Conservation (phyloP, 2,329 filamentous ascomycete species). For the Clathrospora elynae region DNA sequence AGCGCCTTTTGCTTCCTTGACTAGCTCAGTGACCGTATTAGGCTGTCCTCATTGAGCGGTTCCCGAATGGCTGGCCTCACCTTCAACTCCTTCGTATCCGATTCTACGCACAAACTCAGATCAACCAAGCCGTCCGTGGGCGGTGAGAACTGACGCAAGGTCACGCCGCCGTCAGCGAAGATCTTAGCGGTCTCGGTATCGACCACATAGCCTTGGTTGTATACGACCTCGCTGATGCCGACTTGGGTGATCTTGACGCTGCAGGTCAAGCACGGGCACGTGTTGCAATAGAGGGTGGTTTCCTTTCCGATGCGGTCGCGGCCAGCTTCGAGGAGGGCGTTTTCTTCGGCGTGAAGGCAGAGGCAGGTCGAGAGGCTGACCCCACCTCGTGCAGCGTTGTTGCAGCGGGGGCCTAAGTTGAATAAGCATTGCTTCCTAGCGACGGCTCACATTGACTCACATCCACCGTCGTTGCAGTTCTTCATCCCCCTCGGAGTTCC, state of each 20-base stretch:
- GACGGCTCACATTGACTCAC: constrained; percentile 50
- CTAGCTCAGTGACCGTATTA: constrained; percentile 25
- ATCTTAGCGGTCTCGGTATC: constrained; percentile 79
- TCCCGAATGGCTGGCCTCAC: constrained; percentile 26
- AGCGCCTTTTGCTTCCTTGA: neutral
- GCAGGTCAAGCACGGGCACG: constrained; percentile 94
- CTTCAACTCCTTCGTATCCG: constrained; percentile 1
- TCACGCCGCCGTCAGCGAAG: constrained; percentile 81
- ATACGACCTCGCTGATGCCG: constrained; percentile 93
- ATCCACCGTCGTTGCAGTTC: constrained; percentile 94
- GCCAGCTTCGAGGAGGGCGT: constrained; percentile 91
- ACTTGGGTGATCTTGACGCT: constrained; percentile 99
- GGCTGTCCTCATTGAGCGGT: constrained; percentile 29
- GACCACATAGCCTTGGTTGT: constrained; percentile 93
- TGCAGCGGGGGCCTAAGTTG: constrained; percentile 69
- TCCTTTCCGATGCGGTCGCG: constrained; percentile 84
- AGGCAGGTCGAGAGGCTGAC: constrained; percentile 82
- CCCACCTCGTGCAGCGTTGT: constrained; percentile 72
- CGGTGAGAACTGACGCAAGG: constrained; percentile 83
- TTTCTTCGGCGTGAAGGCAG: constrained; percentile 98
- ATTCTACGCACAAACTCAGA: constrained; percentile 23
- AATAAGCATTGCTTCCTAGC: constrained; percentile 1
- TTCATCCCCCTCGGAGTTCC: constrained; percentile 87
- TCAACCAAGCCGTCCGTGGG: constrained; percentile 41
- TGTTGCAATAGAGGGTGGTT: constrained; percentile 89